A percentile compares a stretch with the other conserved stretches of the same genome.
phyloP scores from a whole-genome alignment of 257 asterid genomes.

The Jacaranda mimosifolia region DNA sequence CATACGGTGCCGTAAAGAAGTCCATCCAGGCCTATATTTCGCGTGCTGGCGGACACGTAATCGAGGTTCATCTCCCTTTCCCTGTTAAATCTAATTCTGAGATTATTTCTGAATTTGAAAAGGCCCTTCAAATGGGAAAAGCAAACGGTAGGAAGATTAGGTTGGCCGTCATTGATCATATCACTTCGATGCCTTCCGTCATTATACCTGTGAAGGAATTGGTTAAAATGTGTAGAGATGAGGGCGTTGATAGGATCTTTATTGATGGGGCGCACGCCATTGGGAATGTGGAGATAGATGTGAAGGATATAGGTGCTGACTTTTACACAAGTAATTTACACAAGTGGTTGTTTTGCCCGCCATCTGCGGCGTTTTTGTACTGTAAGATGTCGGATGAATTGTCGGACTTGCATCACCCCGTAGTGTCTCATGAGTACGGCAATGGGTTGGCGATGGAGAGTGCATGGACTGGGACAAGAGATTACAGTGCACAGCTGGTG shows the following conservation, averaged over 20 bases:
- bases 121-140: constrained; percentile 68
- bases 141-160: constrained; percentile 63
- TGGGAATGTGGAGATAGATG: constrained; percentile 75
- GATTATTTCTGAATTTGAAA: constrained; percentile 62
- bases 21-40: constrained; percentile 79
- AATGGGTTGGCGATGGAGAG: constrained; percentile 81
- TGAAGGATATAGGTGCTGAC: constrained; percentile 77
- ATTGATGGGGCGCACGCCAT: constrained; percentile 88
- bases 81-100: constrained; percentile 67
- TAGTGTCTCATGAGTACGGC: constrained; percentile 81
- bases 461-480: constrained; percentile 89
- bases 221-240: constrained; percentile 73
- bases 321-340: constrained; percentile 80
- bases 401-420: constrained; percentile 73
- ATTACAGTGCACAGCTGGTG: constrained; percentile 83
- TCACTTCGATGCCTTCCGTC: constrained; percentile 87
- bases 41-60: constrained; percentile 84
- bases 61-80: constrained; percentile 85
- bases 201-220: constrained; percentile 73
- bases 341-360: constrained; percentile 89
- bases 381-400: constrained; percentile 63
- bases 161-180: constrained; percentile 83
- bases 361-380: constrained; percentile 74
- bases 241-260: constrained; percentile 72
- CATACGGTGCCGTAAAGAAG: constrained; percentile 85